Conservation (phyloP, 164 flowering plant species). For the Malania oleifera region DNA sequence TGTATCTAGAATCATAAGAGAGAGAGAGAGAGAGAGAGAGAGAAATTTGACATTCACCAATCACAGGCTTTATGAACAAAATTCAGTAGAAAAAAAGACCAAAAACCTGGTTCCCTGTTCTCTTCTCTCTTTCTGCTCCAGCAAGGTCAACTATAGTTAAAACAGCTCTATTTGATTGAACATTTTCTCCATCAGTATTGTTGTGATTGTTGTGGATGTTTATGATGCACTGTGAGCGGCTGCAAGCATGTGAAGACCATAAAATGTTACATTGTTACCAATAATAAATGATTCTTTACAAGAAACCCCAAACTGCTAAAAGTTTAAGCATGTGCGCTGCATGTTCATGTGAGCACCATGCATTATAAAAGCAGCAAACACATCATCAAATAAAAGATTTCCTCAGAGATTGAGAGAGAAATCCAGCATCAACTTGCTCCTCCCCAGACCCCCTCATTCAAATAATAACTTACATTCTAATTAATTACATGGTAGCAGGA, state of each 20-base stretch:
- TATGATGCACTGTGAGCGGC: conserved; percentile 91
- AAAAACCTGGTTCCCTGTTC: conserved; percentile 86
- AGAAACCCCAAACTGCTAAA: not conserved
- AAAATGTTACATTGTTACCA: not conserved
- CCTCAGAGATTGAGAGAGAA: not conserved
- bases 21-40: no score
- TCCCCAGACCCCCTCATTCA: no score
- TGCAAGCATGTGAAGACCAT: conserved; percentile 24
- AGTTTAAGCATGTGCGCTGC: not conserved
- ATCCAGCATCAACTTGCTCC: no score
- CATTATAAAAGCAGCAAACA: not conserved
- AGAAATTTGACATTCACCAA: no score
- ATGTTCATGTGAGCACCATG: not conserved
- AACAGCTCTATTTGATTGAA: conserved; percentile 28
- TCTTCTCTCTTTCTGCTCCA: conserved; percentile 87
- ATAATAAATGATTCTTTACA: not conserved
- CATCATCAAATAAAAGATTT: not conserved
- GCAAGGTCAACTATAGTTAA: conserved; percentile 86
- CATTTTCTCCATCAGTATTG: conserved; percentile 18
- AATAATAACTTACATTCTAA: no score
- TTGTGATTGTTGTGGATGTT: conserved; percentile 39
- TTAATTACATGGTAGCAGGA: no score
- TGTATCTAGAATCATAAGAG: no score
- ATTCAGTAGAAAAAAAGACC: not conserved
- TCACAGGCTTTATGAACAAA: no score